Evolutionary conservation across 306 rosid species (phyloP).

Genomic region (Acacia crassicarpa): DNA sequence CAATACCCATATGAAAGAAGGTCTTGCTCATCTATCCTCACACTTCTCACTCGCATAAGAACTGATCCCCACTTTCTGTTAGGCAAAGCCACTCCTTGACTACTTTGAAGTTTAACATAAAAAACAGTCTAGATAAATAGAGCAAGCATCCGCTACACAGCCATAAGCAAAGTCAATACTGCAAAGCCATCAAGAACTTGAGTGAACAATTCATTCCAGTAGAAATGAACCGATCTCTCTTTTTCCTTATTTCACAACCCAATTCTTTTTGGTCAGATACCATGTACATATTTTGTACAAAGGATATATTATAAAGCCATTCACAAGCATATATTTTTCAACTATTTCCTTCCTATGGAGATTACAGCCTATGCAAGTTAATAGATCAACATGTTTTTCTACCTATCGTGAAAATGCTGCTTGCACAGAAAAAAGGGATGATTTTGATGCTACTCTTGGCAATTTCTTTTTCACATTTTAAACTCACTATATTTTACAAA

Average conservation of each 20-base stretch:
- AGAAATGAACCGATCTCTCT: conserved; percentile 4
- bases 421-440: neutral
- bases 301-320: neutral
- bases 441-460: neutral
- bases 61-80: neutral
- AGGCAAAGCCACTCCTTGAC: neutral
- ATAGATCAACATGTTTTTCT: neutral
- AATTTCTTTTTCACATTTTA: neutral
- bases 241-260: neutral
- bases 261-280: neutral
- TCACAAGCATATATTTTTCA: neutral
- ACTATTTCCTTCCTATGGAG: neutral
- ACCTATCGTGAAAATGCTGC: neutral
- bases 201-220: neutral
- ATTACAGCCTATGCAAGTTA: neutral
- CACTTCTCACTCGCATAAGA: neutral
- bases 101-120: conserved; percentile 14
- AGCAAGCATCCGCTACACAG: neutral
- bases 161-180: conserved; percentile 6
- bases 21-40: neutral
- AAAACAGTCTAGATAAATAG: neutral
- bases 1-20: neutral
- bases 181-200: conserved; percentile 6
- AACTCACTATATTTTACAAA: neutral
- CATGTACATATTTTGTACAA: neutral